A percentile compares a stretch with the other conserved stretches of the same genome.
These are phyloP conservation scores for Podila epicladia DNA, from an alignment of 192 early-diverging fungal genomes.

Conservation along the genomic window DNA sequence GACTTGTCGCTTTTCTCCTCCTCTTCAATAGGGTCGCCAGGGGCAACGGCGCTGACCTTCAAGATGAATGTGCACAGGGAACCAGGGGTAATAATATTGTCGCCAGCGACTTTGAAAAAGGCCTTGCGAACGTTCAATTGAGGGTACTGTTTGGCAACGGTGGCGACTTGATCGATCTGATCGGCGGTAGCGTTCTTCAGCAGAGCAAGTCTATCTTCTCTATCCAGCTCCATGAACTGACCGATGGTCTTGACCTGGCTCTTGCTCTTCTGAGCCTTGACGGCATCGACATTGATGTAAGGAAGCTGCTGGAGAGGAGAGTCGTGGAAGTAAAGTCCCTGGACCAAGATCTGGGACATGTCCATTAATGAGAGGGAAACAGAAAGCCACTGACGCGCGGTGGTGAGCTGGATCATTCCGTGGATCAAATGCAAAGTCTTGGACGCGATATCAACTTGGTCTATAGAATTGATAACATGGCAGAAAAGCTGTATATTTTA, in stretches of 20 bases:
- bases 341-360: conserved; percentile 88
- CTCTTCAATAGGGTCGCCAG: conserved; percentile 36
- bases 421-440: conserved; percentile 79
- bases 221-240: conserved; percentile 74
- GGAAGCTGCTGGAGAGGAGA: conserved; percentile 90
- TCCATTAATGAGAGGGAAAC: conserved; percentile 79
- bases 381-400: conserved; percentile 85
- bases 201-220: conserved; percentile 66
- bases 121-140: conserved; percentile 77
- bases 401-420: conserved; percentile 91
- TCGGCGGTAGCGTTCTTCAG: conserved; percentile 64
- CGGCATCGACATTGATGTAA: conserved; percentile 70
- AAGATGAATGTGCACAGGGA: conserved; percentile 80
- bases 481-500: neutral
- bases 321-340: conserved; percentile 84
- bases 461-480: conserved; percentile 26
- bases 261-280: conserved; percentile 71
- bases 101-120: conserved; percentile 80
- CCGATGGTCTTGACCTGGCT: conserved; percentile 73
- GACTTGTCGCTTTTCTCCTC: conserved; percentile 35
- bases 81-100: conserved; percentile 80
- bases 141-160: conserved; percentile 85
- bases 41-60: conserved; percentile 54
- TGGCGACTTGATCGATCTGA: conserved; percentile 74
- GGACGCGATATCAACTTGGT: conserved; percentile 79